Evolutionary conservation across 2,329 filamentous ascomycete species (phyloP).

Genomic region (Aschersonia sp.): DNA sequence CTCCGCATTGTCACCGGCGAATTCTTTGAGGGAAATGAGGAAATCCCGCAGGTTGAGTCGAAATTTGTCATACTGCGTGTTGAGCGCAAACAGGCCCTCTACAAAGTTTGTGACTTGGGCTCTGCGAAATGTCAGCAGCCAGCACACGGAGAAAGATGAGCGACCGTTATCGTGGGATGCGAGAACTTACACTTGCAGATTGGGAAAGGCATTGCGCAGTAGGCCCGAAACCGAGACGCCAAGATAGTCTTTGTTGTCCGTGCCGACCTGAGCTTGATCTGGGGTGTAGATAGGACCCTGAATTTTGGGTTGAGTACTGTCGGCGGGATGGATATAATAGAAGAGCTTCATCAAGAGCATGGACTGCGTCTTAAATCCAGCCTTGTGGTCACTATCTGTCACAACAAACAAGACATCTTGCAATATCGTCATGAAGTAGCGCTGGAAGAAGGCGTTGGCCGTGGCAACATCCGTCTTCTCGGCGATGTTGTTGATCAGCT

Average conservation of each 20-base stretch:
- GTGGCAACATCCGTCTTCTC: constrained; percentile 78
- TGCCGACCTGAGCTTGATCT: constrained; percentile 71
- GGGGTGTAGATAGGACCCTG: constrained; percentile 78
- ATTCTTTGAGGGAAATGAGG: constrained; percentile 93
- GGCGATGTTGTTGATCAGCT: constrained; percentile 94
- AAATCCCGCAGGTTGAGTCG: constrained; percentile 93
- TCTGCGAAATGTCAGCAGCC: constrained; percentile 24
- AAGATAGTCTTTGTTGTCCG: constrained; percentile 81
- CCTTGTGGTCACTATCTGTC: constrained; percentile 96
- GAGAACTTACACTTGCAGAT: constrained; percentile 65
- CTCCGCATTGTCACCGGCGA: constrained; percentile 87
- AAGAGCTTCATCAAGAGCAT: constrained; percentile 91
- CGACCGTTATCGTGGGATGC: neutral
- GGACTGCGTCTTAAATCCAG: constrained; percentile 95
- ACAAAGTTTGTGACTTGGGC: constrained; percentile 84
- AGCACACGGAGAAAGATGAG: neutral
- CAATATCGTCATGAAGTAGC: constrained; percentile 88
- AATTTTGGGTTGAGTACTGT: constrained; percentile 63
- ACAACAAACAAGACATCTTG: constrained; percentile 98
- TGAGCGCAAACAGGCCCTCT: constrained; percentile 73
- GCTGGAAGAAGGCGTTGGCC: constrained; percentile 91
- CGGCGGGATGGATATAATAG: constrained; percentile 71
- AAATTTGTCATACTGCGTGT: constrained; percentile 85
- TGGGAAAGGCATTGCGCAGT: constrained; percentile 81
- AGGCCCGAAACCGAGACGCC: constrained; percentile 75